Evolutionary conservation across 2,329 filamentous ascomycete species (phyloP).

Genomic region (Canariomyces notabilis): DNA sequence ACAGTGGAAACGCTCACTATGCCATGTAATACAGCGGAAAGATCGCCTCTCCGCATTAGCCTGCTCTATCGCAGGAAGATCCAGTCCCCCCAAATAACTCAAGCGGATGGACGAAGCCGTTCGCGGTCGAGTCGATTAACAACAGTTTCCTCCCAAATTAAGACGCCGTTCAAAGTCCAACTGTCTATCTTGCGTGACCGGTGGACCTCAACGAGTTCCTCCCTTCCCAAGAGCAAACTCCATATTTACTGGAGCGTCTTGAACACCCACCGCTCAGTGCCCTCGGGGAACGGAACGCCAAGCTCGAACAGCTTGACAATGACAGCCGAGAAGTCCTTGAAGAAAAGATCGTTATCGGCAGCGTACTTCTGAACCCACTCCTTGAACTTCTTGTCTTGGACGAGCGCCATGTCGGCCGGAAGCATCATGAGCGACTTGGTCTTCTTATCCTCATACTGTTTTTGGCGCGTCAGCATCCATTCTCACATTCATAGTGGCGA

Average conservation of each 20-base stretch:
- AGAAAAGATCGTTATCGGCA: slow-evolving; percentile 85
- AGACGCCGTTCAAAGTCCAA: neutral
- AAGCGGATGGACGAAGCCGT: neutral
- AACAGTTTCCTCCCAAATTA: neutral
- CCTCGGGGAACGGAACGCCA: slow-evolving; percentile 78
- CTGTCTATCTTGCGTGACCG: neutral
- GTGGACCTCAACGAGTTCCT: neutral
- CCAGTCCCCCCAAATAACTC: neutral
- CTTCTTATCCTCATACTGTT: slow-evolving; percentile 76
- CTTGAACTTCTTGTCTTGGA: slow-evolving; percentile 84
- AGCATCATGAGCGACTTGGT: slow-evolving; percentile 96
- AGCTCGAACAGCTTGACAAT: slow-evolving; percentile 85
- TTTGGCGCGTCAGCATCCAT: slow-evolving; percentile 4
- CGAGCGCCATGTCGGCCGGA: slow-evolving; percentile 80
- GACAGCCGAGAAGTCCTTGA: slow-evolving; percentile 82
- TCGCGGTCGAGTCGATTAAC: neutral
- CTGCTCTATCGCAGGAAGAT: neutral
- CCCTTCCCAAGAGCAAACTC: neutral
- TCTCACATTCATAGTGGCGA: neutral
- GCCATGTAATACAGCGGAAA: slow-evolving; percentile 10
- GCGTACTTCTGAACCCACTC: slow-evolving; percentile 80
- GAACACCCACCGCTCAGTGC: slow-evolving; percentile 57
- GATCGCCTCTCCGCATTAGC: slow-evolving; percentile 1
- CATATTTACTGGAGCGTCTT: slow-evolving; percentile 45
- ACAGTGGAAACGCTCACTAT: slow-evolving; percentile 10